phyloP scores from a whole-genome alignment of 768 basidiomycete genomes.

The Kwoniella sp. region DNA sequence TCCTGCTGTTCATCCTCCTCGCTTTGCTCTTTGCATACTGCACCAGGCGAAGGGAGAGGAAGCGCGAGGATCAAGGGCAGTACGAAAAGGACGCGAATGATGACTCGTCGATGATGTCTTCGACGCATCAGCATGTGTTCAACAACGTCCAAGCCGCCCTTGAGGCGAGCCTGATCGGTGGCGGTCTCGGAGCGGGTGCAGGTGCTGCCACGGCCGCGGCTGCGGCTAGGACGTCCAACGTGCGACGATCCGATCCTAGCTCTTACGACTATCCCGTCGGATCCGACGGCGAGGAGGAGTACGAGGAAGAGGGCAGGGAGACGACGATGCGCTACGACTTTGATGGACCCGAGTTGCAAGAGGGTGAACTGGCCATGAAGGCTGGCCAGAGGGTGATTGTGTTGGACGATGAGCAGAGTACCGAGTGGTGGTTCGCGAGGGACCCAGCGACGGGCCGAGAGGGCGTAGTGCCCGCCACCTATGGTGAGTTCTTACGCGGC shows the following conservation, averaged over 20 bases:
- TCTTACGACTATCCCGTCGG: slow-evolving; percentile 10
- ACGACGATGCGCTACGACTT: slow-evolving; percentile 49
- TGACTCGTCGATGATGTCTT: slow-evolving; percentile 26
- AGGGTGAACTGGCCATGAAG: slow-evolving; percentile 47
- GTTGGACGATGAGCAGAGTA: slow-evolving; percentile 55
- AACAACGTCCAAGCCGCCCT: slow-evolving; percentile 37
- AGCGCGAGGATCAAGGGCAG: slow-evolving; percentile 12
- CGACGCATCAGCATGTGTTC: slow-evolving; percentile 40
- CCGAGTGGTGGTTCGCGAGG: slow-evolving; percentile 90
- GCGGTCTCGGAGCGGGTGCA: slow-evolving; percentile 17
- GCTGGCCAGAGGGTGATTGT: slow-evolving; percentile 45
- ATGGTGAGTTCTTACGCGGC: slow-evolving; percentile 51
- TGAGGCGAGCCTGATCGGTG: slow-evolving; percentile 27
- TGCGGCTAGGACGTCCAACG: slow-evolving; percentile 2
- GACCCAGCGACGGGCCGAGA: slow-evolving; percentile 73
- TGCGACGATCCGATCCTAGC: slow-evolving; percentile 12
- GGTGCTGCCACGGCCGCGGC: slow-evolving; percentile 9
- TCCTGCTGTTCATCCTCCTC: slow-evolving; percentile 46
- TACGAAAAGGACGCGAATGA: slow-evolving; percentile 24
- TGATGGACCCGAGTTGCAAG: slow-evolving; percentile 43
- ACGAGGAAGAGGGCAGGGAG: slow-evolving; percentile 42
- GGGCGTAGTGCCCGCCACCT: slow-evolving; percentile 87
- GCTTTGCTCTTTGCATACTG: slow-evolving; percentile 42
- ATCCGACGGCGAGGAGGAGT: slow-evolving; percentile 28
- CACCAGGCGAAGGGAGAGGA: slow-evolving; percentile 30